A percentile compares a stretch with the other conserved stretches of the same genome.
These are phyloP conservation scores for Linnemannia exigua DNA, from an alignment of 192 early-diverging fungal genomes.

Conservation along the genomic window DNA sequence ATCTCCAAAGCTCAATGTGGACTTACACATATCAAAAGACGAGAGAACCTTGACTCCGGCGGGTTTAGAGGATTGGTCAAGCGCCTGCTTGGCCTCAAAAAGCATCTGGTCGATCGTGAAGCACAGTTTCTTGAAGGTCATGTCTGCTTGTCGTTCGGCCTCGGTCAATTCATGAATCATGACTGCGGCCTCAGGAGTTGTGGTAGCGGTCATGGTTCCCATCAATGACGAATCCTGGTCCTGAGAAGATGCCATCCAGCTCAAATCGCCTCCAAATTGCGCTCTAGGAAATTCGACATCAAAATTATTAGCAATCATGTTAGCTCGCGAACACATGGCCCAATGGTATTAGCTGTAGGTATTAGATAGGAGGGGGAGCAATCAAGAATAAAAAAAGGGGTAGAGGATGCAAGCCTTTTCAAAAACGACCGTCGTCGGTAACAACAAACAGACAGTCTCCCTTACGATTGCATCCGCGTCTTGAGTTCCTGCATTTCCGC, in stretches of 20 bases:
- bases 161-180: conserved; percentile 48
- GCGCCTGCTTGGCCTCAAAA: conserved; percentile 45
- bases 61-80: conserved; percentile 39
- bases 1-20: not conserved
- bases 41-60: conserved; percentile 53
- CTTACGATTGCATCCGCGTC: conserved; percentile 54
- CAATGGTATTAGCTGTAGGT: not conserved
- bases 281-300: conserved; percentile 3
- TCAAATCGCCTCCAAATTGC: conserved; percentile 42
- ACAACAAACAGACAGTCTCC: not conserved
- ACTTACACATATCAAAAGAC: conserved; percentile 52
- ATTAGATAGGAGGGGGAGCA: not conserved
- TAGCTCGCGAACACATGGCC: not conserved
- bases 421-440: not conserved
- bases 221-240: conserved; percentile 2
- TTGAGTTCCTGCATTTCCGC: conserved; percentile 64
- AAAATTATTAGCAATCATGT: not conserved
- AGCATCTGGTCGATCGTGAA: conserved; percentile 53
- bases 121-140: conserved; percentile 47
- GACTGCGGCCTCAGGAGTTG: conserved; percentile 12
- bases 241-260: conserved; percentile 19
- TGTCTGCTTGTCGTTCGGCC: conserved; percentile 43
- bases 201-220: not conserved
- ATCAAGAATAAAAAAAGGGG: not conserved
- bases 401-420: not conserved